Base-by-base conservation (phyloP, 441 rosid species). In the Croton setiger region DNA sequence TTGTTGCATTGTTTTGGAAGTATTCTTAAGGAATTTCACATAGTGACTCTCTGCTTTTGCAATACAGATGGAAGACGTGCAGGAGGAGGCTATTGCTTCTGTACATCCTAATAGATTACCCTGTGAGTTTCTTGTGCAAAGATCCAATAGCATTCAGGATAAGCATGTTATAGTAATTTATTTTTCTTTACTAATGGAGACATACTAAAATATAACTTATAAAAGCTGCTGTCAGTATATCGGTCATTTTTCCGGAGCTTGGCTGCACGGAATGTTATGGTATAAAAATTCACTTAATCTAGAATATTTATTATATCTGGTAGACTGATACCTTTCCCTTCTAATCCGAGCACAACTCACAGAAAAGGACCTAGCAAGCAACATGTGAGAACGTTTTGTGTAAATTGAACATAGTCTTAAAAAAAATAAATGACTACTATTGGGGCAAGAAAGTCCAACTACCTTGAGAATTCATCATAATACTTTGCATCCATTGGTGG, bases 101-200 rank as follows among this genome's bases (percentile, higher is more conserved):
- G 67, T 72, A 36, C 77, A 72, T 57, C 67, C 68, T 54, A 67
- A 70, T 64, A 43, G 53, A 69, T 60, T 58, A 49, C 59, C 72
- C 61, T 76, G 64, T 49, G 74, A 75, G 51, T 67, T 67, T 23
- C 51, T 75, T 23, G n/a, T 57, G 8, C 71, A 69, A 68, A 71
- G 61, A 7, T 74, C 27, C 31, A 49, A 66, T 31, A 20, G 36
- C 73, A 70, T 59, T 70, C 76, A 20, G 44, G 64, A 57, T 74
- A 66, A 36, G 60, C 62, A 66, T 49, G 86, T 91, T 80, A 84
- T 64, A 71, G 52, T 49, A 56, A 68, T 68, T 62, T 65, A 44
- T 71, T 18, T 62, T 54, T 64, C 49, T 73, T 31, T 45, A 9
- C 54, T 71, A 44, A 15, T 7, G 63, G 67, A 39, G 15, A 54